phyloP scores from a whole-genome alignment of 768 basidiomycete species.

The Rhizopogon vulgaris region DNA sequence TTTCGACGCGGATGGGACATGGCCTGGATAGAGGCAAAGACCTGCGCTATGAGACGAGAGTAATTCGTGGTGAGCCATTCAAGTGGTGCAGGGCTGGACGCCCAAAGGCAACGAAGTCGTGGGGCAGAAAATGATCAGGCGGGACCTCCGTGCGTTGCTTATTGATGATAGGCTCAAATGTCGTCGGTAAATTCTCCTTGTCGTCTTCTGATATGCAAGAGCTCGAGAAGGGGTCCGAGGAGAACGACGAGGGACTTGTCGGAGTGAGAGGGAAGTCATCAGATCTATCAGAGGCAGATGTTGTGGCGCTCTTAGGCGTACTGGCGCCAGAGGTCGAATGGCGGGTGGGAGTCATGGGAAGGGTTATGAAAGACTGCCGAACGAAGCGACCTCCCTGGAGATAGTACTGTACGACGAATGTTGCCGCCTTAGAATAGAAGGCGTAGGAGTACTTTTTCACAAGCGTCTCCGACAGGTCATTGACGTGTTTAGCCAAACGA shows the following conservation, averaged over 20 bases:
- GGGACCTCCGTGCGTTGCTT: slow-evolving; percentile 62
- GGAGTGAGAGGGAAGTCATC: slow-evolving; percentile 85
- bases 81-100: slow-evolving; percentile 74
- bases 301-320: slow-evolving; percentile 73
- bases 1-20: slow-evolving; percentile 45
- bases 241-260: slow-evolving; percentile 52
- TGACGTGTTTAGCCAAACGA: slow-evolving; percentile 81
- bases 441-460: slow-evolving; percentile 97
- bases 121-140: slow-evolving; percentile 73
- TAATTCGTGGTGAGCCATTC: slow-evolving; percentile 52
- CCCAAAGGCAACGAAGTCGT: slow-evolving; percentile 76
- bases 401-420: slow-evolving; percentile 90
- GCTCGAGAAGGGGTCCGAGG: slow-evolving; percentile 45
- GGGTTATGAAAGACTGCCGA: slow-evolving; percentile 37
- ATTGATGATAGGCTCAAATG: slow-evolving; percentile 69
- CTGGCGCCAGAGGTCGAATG: slow-evolving; percentile 44
- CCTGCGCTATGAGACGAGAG: slow-evolving; percentile 50
- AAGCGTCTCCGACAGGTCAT: slow-evolving; percentile 91
- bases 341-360: slow-evolving; percentile 60
- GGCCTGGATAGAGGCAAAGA: slow-evolving; percentile 11
- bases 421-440: slow-evolving; percentile 95
- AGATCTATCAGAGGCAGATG: slow-evolving; percentile 66
- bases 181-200: slow-evolving; percentile 73
- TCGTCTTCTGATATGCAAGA: slow-evolving; percentile 59
- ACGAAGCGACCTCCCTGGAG: slow-evolving; percentile 78